phyloP scores from a whole-genome alignment of 1,284 basidiomycete genomes.

The Ceraceosorus guamensis region DNA sequence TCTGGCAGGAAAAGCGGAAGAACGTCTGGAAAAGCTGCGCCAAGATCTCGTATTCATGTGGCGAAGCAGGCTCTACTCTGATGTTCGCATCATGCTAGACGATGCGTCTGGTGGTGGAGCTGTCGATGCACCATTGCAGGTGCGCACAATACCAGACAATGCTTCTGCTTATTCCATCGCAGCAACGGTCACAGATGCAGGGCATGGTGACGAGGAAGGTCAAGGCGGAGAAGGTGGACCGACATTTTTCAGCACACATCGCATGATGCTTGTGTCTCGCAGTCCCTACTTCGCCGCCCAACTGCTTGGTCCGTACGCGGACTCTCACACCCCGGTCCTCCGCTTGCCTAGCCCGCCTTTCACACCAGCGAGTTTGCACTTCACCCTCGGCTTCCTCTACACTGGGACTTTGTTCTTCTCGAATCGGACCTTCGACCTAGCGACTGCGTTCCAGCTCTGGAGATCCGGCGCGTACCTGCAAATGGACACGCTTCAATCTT shows the following conservation, averaged over 20 bases:
- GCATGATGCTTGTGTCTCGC: conserved; percentile 81
- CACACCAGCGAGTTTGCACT: conserved; percentile 86
- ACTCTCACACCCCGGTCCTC: conserved; percentile 18
- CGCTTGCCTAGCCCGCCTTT: conserved; percentile 64
- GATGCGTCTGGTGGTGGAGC: conserved; percentile 5
- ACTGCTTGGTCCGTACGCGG: conserved; percentile 60
- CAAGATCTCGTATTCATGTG: conserved; percentile 42
- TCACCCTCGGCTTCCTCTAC: conserved; percentile 87
- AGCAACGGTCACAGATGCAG: conserved; percentile 20
- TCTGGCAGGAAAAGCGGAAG: conserved; percentile 56
- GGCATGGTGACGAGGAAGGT: conserved; percentile 13
- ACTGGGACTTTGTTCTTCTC: conserved; percentile 89
- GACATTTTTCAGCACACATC: conserved; percentile 69
- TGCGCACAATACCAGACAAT: conserved; percentile 23
- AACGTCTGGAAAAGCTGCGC: conserved; percentile 74
- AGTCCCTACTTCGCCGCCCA: conserved; percentile 77
- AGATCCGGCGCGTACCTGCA: conserved; percentile 74
- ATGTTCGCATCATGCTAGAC: conserved; percentile 32
- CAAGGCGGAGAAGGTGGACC: conserved; percentile 14
- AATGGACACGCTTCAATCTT: conserved; percentile 51
- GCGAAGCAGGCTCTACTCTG: conserved; percentile 40
- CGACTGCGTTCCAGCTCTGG: conserved; percentile 83
- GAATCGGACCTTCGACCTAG: conserved; percentile 82
- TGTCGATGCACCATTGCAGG: not conserved
- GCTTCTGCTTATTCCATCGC: conserved; percentile 25